phyloP scores from a whole-genome alignment of 257 asterid genomes.

The Solanum medicagineum region DNA sequence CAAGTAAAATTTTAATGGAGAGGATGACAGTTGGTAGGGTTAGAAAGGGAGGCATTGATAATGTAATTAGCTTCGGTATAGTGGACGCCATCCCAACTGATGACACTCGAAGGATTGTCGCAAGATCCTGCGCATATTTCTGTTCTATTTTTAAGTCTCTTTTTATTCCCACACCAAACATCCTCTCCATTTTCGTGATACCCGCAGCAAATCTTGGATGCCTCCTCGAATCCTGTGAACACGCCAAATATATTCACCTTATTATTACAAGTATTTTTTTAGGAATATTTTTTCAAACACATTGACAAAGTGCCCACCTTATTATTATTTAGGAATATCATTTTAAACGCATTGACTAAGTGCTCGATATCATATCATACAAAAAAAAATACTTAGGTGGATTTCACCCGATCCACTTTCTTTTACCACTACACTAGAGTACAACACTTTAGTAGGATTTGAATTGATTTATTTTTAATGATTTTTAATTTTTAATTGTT shows the following conservation, averaged over 20 bases:
- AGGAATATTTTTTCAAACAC: not conserved
- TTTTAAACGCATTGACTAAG: not conserved
- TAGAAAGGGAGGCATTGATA: not conserved
- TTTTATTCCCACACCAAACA: slow-evolving; percentile 34
- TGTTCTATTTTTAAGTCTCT: slow-evolving; percentile 10
- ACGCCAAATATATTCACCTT: not conserved
- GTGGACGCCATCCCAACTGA: slow-evolving; percentile 12
- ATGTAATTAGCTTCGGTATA: slow-evolving; percentile 5
- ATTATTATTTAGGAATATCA: no score
- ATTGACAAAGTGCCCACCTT: not conserved
- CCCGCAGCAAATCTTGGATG: slow-evolving; percentile 33
- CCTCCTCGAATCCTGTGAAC: slow-evolving; percentile 26
- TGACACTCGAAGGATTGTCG: slow-evolving; percentile 11
- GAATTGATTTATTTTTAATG: no score
- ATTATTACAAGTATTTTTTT: not conserved
- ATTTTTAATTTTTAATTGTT: no score
- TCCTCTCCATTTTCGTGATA: slow-evolving; percentile 8
- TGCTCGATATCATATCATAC: not conserved
- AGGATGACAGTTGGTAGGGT: slow-evolving; percentile 1
- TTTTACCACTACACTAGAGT: not conserved
- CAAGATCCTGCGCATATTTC: slow-evolving; percentile 26
- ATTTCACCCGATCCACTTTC: not conserved
- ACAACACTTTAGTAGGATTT: no score
- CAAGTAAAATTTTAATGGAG: not conserved
- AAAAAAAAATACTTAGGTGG: not conserved